Evolutionary conservation across 192 early-diverging fungal species (phyloP).

Genomic region (Coemansia sp.): DNA sequence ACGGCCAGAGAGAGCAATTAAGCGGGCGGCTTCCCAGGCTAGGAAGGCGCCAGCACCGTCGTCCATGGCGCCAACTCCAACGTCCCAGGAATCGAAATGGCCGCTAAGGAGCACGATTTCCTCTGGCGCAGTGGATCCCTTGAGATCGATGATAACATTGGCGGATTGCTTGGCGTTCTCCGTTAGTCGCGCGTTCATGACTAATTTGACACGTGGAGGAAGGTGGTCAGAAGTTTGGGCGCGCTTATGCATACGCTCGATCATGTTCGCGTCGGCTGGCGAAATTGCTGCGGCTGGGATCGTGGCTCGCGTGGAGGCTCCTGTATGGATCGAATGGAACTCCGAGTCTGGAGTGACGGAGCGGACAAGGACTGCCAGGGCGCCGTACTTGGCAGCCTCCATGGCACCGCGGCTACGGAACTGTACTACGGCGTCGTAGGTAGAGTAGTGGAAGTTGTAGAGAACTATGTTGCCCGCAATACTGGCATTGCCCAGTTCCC

Average conservation of each 20-base stretch:
- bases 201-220: conserved; percentile 53
- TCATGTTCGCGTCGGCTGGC: conserved; percentile 56
- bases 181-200: conserved; percentile 43
- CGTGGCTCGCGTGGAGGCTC: conserved; percentile 42
- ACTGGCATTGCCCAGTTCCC: conserved; percentile 28
- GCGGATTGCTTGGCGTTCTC: conserved; percentile 47
- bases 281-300: conserved; percentile 61
- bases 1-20: conserved; percentile 36
- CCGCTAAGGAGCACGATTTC: conserved; percentile 59
- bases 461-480: conserved; percentile 56
- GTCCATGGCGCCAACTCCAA: conserved; percentile 61
- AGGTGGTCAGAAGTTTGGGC: conserved; percentile 40
- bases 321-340: conserved; percentile 58
- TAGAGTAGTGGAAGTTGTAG: conserved; percentile 50
- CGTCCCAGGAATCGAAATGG: conserved; percentile 59
- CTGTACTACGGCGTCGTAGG: conserved; percentile 16
- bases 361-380: conserved; percentile 55
- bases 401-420: conserved; percentile 36
- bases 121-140: conserved; percentile 51
- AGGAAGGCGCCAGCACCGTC: conserved; percentile 62
- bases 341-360: conserved; percentile 53
- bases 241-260: conserved; percentile 53
- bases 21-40: conserved; percentile 48
- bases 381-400: conserved; percentile 53
- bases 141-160: conserved; percentile 60